A percentile compares a stretch with the other conserved stretches of the same genome.
Evolutionary conservation across 805 yeast species (phyloP).

Genomic region (Cephaloascus albidus): DNA sequence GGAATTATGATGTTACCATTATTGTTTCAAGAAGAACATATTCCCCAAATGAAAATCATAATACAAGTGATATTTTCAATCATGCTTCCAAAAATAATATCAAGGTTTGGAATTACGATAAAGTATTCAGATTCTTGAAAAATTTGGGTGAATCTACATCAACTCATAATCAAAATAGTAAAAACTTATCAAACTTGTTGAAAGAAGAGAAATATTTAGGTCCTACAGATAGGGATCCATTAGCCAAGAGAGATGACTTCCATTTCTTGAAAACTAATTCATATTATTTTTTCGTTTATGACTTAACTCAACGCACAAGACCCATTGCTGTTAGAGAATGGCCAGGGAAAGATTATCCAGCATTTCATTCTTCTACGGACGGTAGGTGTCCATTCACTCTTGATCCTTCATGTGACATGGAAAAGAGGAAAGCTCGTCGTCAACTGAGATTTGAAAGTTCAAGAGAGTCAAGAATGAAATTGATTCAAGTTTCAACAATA

Average conservation of each 20-base stretch:
- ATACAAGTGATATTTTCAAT: slow-evolving; percentile 52
- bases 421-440: slow-evolving; percentile 11
- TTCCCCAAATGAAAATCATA: slow-evolving; percentile 29
- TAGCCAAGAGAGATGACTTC: slow-evolving; percentile 75
- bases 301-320: slow-evolving; percentile 63
- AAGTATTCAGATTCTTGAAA: slow-evolving; percentile 69
- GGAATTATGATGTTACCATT: slow-evolving; percentile 58
- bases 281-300: slow-evolving; percentile 71
- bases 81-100: slow-evolving; percentile 52
- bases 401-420: slow-evolving; percentile 28
- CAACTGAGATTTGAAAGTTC: slow-evolving; percentile 17
- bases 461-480: slow-evolving; percentile 16
- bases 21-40: slow-evolving; percentile 61
- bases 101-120: slow-evolving; percentile 85
- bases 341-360: slow-evolving; percentile 39
- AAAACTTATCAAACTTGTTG: slow-evolving; percentile 50
- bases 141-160: slow-evolving; percentile 39
- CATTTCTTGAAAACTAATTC: slow-evolving; percentile 59
- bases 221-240: slow-evolving; percentile 82
- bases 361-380: slow-evolving; percentile 47
- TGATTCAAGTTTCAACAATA: slow-evolving; percentile 13
- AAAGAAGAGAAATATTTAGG: slow-evolving; percentile 82
- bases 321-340: slow-evolving; percentile 84
- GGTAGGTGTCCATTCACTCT: slow-evolving; percentile 82
- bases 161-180: slow-evolving; percentile 8